Conservation (phyloP, 441 rosid species). For the Populus hybrid region DNA sequence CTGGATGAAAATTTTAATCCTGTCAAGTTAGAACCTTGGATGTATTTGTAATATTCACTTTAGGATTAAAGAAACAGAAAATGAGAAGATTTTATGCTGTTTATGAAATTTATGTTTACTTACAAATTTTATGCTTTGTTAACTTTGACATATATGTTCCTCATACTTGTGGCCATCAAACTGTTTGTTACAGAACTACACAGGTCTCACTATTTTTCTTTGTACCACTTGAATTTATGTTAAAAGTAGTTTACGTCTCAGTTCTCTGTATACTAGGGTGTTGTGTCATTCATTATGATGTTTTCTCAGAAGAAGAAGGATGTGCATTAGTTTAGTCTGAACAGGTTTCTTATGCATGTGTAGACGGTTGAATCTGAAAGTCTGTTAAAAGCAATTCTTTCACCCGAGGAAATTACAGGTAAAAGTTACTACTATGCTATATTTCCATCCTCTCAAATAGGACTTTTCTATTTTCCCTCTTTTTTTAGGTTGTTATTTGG, state of each 20-base stretch:
- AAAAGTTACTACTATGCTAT: neutral
- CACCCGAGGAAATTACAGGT: constrained; percentile 70
- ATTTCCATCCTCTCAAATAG: constrained; percentile 1
- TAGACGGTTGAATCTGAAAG: constrained; percentile 79
- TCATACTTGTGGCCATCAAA: neutral
- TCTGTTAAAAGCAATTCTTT: constrained; percentile 66
- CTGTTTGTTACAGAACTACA: neutral
- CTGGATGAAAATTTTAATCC: neutral
- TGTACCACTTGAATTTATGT: neutral
- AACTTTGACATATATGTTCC: neutral
- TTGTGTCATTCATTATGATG: neutral
- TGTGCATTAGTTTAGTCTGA: neutral
- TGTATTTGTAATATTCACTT: neutral
- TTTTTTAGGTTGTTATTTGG: neutral
- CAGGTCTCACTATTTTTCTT: neutral
- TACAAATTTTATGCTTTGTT: neutral
- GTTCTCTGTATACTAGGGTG: neutral
- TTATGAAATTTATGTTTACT: too few species aligned
- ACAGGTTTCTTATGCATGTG: constrained; percentile 9
- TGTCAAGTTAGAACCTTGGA: neutral
- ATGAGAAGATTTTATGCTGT: neutral
- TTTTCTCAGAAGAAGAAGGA: neutral
- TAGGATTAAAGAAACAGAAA: neutral
- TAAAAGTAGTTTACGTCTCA: too few species aligned
- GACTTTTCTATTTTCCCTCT: neutral